phyloP scores from a whole-genome alignment of 306 rosid species.

The Begonia masoniana region DNA sequence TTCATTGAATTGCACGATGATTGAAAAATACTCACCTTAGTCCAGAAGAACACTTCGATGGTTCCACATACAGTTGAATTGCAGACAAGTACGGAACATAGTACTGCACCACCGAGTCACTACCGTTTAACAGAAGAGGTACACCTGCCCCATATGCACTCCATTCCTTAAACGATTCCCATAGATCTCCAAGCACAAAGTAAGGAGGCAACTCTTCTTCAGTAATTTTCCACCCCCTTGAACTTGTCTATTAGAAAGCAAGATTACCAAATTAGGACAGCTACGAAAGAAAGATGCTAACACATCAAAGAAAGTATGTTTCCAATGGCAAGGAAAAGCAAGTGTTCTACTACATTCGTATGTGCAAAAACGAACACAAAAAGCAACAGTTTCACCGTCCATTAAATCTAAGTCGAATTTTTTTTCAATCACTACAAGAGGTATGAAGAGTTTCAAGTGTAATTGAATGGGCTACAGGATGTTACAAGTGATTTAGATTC shows the following conservation, averaged over 20 bases:
- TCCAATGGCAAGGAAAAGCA: no score
- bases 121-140: constrained; percentile 55
- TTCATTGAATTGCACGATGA: no score
- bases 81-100: constrained; percentile 89
- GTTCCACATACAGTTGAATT: constrained; percentile 61
- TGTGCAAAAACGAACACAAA: no score
- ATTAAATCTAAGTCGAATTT: no score
- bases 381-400: no score
- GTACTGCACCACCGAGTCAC: constrained; percentile 67
- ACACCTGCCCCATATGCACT: constrained; percentile 95
- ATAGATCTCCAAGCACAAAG: constrained; percentile 61
- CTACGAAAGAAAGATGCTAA: constrained; percentile 40
- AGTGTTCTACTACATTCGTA: no score
- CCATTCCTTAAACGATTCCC: constrained; percentile 92
- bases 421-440: no score
- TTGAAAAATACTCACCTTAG: constrained; percentile 26
- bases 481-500: no score
- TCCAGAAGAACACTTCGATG: constrained; percentile 39
- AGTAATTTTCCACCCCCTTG: constrained; percentile 64
- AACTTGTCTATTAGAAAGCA: constrained; percentile 36
- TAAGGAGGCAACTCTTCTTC: constrained; percentile 65
- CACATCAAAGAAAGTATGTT: no score
- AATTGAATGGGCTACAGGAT: no score
- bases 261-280: constrained; percentile 3
- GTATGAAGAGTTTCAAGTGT: no score